Base-by-base conservation (phyloP, 148 eudicot species). In the Diospyros kaki region DNA sequence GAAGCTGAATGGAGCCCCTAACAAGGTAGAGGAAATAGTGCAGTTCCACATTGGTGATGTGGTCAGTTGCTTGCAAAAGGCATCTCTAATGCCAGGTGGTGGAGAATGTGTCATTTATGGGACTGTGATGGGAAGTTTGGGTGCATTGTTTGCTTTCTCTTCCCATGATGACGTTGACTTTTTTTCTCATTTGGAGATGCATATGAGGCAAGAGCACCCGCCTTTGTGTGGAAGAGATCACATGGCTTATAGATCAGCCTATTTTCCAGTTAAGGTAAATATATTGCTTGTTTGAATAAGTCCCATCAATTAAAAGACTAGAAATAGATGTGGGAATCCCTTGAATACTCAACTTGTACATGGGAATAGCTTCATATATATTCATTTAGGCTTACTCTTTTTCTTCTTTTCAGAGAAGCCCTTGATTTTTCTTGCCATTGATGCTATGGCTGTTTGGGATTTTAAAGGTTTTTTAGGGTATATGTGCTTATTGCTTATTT, bases 151-250 rank as follows among this genome's bases (percentile, higher is more conserved):
- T 84, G 93, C 99, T n/a, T 95, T 95, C 71, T 80, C 85, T 65
- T 95, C 97, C 50, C 87, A 97, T 3, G 99, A 95, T 65, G 99
- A 95, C 81, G 99, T 95, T 58, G 99, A 93, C 81, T 95, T 95
- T 86, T 95, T 95, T 78, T 88, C 96, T 78, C 99, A 95, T 83
- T 81, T 95, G 86, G 99, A 95, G 91, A 95, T 95, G 97, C 99
- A 95, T 81, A 15, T 95, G 89, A 87, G 99, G 80, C 99, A 95
- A 87, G 99, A 95, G 77, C 87, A 93, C 76, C 99, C 97, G 18
- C 98, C 99, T 80, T 77, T 95, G 78, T 95, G 99, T 81, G 99
- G 99, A 78, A 93, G 99, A 84, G 99, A 95, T 79, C 99, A 95
- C 74, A 93, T 95, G 99, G 97, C 99, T 43, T 95, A 86, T 60